Evolutionary conservation across 2,329 filamentous ascomycete genomes (phyloP).

Genomic region (Fusarium beomiforme): DNA sequence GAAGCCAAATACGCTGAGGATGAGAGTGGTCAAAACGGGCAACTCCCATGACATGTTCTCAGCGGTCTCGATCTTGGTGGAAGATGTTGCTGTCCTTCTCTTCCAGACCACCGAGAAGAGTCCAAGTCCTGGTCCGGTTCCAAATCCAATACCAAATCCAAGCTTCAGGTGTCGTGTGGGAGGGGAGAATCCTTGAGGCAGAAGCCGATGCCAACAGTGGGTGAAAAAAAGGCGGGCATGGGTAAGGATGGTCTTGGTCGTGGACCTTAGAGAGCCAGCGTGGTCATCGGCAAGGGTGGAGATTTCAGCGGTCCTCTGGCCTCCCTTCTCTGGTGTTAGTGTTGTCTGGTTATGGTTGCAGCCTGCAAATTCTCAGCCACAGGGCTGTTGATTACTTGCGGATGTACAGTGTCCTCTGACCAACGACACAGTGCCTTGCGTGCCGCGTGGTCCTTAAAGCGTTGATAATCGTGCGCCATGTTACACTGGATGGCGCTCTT

Average conservation of each 20-base stretch:
- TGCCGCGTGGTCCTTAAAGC: conserved; percentile 3
- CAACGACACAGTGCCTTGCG: background rate
- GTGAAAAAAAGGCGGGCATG: conserved; percentile 43
- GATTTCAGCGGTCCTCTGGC: background rate
- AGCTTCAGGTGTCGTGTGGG: conserved; percentile 34
- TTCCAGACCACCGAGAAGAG: conserved; percentile 33
- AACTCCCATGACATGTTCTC: conserved; percentile 58
- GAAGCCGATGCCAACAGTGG: conserved; percentile 42
- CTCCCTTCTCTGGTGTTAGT: conserved; percentile 1
- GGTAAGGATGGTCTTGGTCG: conserved; percentile 28
- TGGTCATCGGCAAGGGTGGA: conserved; percentile 18
- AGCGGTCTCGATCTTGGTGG: conserved; percentile 43
- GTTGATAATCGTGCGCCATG: background rate
- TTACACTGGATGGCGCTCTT: background rate
- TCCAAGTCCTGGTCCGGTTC: conserved; percentile 18
- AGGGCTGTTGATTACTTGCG: background rate
- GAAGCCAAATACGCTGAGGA: conserved; percentile 51
- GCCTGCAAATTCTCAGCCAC: conserved; percentile 16
- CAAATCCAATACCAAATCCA: conserved; percentile 15
- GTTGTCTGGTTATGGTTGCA: conserved; percentile 13
- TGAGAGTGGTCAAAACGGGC: conserved; percentile 53
- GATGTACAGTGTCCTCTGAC: background rate
- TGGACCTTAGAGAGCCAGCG: conserved; percentile 22
- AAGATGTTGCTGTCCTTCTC: conserved; percentile 27
- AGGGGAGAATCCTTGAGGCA: conserved; percentile 38